phyloP scores from a whole-genome alignment of 495 filamentous ascomycete species.

The Trichoderma virens region DNA sequence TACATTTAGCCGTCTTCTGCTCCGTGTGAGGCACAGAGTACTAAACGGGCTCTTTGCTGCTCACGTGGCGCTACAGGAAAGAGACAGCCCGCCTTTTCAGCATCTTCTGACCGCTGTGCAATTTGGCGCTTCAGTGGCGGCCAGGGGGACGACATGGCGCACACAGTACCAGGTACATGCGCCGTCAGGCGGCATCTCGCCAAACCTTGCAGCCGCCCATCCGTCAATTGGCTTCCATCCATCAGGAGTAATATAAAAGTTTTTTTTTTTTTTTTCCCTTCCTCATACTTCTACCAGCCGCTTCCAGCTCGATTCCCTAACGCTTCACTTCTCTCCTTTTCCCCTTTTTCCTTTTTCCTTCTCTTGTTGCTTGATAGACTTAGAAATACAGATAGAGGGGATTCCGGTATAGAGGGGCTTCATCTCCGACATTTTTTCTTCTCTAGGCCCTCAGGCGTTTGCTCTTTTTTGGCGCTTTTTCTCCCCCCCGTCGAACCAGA shows the following conservation, averaged over 20 bases:
- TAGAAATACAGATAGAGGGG: not conserved
- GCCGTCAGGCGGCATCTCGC: not conserved
- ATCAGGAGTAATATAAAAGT: not conserved
- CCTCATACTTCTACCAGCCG: not conserved
- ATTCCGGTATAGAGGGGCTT: not conserved
- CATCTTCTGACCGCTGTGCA: constrained; percentile 1
- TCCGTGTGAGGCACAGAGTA: too few relatives aligned
- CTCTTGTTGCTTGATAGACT: not conserved
- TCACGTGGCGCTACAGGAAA: not conserved
- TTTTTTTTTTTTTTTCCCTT: not conserved
- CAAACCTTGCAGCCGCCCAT: constrained; percentile 3
- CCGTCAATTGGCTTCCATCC: not conserved
- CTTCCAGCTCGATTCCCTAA: not conserved
- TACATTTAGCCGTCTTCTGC: too few relatives aligned
- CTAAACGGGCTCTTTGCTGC: not conserved
- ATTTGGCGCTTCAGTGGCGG: not conserved
- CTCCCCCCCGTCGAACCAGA: not conserved
- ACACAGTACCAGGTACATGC: not conserved
- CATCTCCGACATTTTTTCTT: constrained; percentile 7
- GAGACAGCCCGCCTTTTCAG: not conserved
- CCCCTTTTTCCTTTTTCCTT: not conserved
- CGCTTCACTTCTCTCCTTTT: not conserved
- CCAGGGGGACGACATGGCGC: not conserved
- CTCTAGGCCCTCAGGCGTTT: not conserved
- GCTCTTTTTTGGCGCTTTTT: constrained; percentile 4